Evolutionary conservation across 306 rosid genomes (phyloP).

Genomic region (Senna siamea): DNA sequence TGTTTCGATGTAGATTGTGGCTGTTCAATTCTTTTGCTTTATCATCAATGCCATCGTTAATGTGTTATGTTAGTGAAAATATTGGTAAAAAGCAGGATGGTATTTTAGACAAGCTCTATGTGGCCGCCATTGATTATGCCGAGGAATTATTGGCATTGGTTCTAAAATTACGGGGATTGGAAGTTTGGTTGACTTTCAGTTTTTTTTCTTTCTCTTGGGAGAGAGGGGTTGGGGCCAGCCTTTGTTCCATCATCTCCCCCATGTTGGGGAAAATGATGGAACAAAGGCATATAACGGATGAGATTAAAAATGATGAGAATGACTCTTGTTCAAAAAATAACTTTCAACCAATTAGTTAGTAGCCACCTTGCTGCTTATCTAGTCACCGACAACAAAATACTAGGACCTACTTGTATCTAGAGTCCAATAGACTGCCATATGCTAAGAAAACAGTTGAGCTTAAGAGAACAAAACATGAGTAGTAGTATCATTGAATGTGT

Average conservation of each 20-base stretch:
- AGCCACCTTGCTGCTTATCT: not conserved
- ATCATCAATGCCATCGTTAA: not conserved
- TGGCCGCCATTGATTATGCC: not conserved
- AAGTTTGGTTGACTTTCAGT: slow-evolving; percentile 3
- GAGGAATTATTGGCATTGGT: not conserved
- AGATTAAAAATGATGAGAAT: not conserved
- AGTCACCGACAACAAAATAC: not conserved
- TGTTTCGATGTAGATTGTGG: slow-evolving; percentile 7
- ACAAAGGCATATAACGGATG: not conserved
- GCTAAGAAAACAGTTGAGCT: not conserved
- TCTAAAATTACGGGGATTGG: not conserved
- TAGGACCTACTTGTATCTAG: not conserved
- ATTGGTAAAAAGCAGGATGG: not conserved
- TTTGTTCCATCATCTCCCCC: too few species aligned
- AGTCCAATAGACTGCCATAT: not conserved
- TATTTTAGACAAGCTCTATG: not conserved
- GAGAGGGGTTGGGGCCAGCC: not conserved
- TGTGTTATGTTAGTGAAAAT: too few species aligned
- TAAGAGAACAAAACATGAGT: too few species aligned
- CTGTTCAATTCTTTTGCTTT: not conserved
- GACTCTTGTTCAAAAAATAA: not conserved
- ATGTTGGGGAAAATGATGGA: too few species aligned
- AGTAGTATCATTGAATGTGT: not conserved
- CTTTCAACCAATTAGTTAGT: not conserved
- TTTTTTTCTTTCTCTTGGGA: not conserved